Evolutionary conservation across 2,329 filamentous ascomycete genomes (phyloP), one percentile per base, ranked within the genome.

Genomic region (Diatrype stigma): DNA sequence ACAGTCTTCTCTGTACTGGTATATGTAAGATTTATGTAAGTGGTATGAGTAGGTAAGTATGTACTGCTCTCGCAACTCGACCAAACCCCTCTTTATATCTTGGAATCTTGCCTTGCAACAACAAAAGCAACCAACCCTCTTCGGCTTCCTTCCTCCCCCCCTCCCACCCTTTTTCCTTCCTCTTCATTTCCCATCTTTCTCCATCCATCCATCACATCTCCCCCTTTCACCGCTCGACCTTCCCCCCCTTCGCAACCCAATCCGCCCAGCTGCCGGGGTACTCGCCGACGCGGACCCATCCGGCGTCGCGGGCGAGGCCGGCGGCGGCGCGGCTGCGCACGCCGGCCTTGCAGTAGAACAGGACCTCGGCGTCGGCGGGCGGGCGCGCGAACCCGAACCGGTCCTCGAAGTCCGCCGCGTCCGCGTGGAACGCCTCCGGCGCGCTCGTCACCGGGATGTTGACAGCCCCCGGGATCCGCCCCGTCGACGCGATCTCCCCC

Each of bases 281-380:
- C 71, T 91, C 87, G 19, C 82, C 82, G 0, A 89, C 82, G 7
- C 78, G 80, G 46, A 72, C 70, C 78, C 89, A 97, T 10, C 93
- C 93, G 2, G 85, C 86, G 65, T 88, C 80, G 60, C 77, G 75
- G 28, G 94, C 94, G 67, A 96, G 70, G 57, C 80, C 78, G 6
- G 91, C 91, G 6, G 92, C 92, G 1, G 88, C 82, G 44, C 78
- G 76, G 60, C 89, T 90, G 65, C 94, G 78, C 56, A 97, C 89
- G 2, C 94, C 94, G 0, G 92, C 86, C 73, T 90, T 95, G 73
- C 94, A 99, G 70, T 96, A 97, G 63, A 97, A 94, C 3, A 97
- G 78, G 14, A 96, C 68, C 57, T 81, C 75, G 23, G 38, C 47
- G 21, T 47, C 55, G 1, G 19, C 45, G 2, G 12, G 11, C 4